A percentile compares a stretch with the other conserved stretches of the same genome.
These are phyloP conservation scores for Heliocybe sulcata DNA, from an alignment of 1,284 basidiomycete species.

Conservation along the genomic window DNA sequence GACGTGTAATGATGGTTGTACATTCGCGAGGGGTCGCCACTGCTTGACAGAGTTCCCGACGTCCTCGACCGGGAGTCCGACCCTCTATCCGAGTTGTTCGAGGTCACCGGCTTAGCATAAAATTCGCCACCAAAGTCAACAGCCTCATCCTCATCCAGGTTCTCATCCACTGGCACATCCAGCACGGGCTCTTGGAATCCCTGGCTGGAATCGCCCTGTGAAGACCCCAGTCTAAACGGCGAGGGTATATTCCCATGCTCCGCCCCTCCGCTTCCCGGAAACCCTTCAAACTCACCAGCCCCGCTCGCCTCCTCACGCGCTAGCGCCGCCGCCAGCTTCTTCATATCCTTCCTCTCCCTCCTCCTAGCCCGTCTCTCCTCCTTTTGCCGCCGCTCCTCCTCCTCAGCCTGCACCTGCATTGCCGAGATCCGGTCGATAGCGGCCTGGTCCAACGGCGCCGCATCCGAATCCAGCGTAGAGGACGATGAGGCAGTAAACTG, in stretches of 20 bases:
- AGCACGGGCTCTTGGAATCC: conserved; percentile 12
- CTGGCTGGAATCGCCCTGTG: conserved; percentile 12
- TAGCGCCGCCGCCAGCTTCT: conserved; percentile 29
- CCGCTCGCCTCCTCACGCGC: conserved; percentile 27
- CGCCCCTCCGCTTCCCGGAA: conserved; percentile 28
- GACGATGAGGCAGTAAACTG: conserved; percentile 29
- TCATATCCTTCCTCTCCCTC: conserved; percentile 39
- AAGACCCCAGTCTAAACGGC: conserved; percentile 9
- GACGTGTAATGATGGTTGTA: conserved; percentile 4
- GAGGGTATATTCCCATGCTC: conserved; percentile 9
- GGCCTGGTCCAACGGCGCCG: conserved; percentile 49
- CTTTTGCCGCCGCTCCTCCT: conserved; percentile 32
- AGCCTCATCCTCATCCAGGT: conserved; percentile 41
- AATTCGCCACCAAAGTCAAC: conserved; percentile 54
- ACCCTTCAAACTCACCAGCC: conserved; percentile 46
- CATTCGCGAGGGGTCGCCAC: conserved; percentile 13
- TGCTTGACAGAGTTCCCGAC: conserved; percentile 36
- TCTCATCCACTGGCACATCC: conserved; percentile 21
- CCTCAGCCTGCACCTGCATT: conserved; percentile 25
- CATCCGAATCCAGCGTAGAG: conserved; percentile 56
- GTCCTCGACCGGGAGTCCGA: conserved; percentile 57
- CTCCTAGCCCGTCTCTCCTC: conserved; percentile 38
- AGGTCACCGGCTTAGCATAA: conserved; percentile 29
- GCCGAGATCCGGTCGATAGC: conserved; percentile 42
- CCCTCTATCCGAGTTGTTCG: conserved; percentile 26